Percentiles rank a stretch among this genome's conserved stretches.
phyloP scores from a whole-genome alignment of 352 stramenopile genomes.

The Plasmopara muralis region DNA sequence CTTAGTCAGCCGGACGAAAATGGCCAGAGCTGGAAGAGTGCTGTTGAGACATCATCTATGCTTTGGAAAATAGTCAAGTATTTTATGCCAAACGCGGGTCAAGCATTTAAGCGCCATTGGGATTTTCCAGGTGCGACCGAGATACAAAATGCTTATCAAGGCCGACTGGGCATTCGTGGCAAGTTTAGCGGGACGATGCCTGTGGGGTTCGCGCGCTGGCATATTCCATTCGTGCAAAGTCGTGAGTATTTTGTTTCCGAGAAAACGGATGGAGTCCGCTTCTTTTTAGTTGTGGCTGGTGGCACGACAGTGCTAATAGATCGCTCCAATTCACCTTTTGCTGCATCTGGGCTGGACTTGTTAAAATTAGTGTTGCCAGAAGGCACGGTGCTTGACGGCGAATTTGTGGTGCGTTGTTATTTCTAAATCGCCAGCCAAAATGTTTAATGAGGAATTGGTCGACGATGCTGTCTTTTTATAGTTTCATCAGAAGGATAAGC shows the following conservation, averaged over 20 bases:
- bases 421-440: no score
- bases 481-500: constrained; percentile 77
- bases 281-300: constrained; percentile 82
- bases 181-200: constrained; percentile 90
- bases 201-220: constrained; percentile 86
- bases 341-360: constrained; percentile 67
- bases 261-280: constrained; percentile 89
- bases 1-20: constrained; percentile 69
- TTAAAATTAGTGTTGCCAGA: constrained; percentile 74
- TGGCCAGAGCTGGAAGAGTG: constrained; percentile 63
- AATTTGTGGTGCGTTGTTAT: constrained; percentile 64
- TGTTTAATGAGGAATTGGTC: no score
- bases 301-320: constrained; percentile 66
- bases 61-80: constrained; percentile 82
- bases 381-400: constrained; percentile 86
- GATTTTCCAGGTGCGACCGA: constrained; percentile 63
- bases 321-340: constrained; percentile 72
- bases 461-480: constrained; percentile 18
- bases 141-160: constrained; percentile 76
- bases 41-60: constrained; percentile 52
- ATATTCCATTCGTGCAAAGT: constrained; percentile 80
- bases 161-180: constrained; percentile 52
- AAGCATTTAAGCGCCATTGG: constrained; percentile 76
- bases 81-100: constrained; percentile 74
- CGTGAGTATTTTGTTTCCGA: constrained; percentile 86